phyloP scores from a whole-genome alignment of 371 early-diverging fungal species.

The Syncephalastrum contaminatum region DNA sequence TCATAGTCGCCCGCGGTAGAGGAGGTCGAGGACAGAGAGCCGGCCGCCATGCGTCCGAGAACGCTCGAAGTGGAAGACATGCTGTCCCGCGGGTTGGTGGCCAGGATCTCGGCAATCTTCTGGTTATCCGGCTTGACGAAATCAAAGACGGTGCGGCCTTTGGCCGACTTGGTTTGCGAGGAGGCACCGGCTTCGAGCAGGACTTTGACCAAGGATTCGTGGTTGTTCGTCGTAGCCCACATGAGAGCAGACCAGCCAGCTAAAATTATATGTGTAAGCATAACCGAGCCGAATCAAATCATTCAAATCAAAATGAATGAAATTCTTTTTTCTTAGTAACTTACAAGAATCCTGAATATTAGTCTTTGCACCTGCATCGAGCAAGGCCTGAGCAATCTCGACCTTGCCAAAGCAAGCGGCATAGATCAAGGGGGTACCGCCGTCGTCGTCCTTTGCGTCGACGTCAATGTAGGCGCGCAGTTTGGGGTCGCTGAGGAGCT shows the following conservation, averaged over 20 bases:
- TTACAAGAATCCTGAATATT: constrained; percentile 78
- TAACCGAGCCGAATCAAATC: neutral
- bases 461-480: constrained; percentile 68
- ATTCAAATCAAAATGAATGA: neutral
- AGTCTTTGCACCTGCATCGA: constrained; percentile 74
- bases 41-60: constrained; percentile 23
- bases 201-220: constrained; percentile 69
- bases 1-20: constrained; percentile 44
- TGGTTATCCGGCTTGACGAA: constrained; percentile 57
- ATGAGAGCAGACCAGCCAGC: constrained; percentile 92
- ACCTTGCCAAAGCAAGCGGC: constrained; percentile 87
- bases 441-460: constrained; percentile 81
- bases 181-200: constrained; percentile 81
- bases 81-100: constrained; percentile 54
- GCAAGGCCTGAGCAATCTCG: constrained; percentile 62
- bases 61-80: constrained; percentile 46
- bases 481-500: constrained; percentile 53
- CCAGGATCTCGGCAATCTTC: constrained; percentile 58
- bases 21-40: constrained; percentile 24
- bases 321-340: constrained; percentile 19
- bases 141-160: constrained; percentile 80
- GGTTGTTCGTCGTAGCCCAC: constrained; percentile 90
- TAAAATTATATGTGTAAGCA: constrained; percentile 15
- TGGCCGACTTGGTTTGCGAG: constrained; percentile 61
- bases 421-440: constrained; percentile 80